Evolutionary conservation across 768 basidiomycete species (phyloP), one percentile per base, ranked within the genome.

Genomic region (Stropharia rugosoannulata): DNA sequence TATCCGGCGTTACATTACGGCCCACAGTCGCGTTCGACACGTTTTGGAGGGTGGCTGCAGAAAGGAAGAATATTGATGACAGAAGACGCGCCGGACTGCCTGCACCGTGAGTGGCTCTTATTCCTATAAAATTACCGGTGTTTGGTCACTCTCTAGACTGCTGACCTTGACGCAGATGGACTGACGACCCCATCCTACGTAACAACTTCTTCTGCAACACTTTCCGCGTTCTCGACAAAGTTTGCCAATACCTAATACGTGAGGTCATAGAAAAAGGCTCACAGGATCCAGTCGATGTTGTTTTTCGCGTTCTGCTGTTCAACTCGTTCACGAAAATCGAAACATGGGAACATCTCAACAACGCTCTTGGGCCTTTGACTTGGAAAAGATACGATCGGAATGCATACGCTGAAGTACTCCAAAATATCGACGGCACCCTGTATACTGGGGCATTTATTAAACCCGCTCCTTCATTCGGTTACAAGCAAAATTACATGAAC

Each of bases 401-500:
- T 12, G 64, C 71, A 15, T 93, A 91, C 58, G 70, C 76, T 53
- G 63, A 60, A 0, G 82, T 89, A 19, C 79, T 92, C 19, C 69
- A 68, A 19, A 56, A 63, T 15, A 57, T 58, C 16, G 75, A 78
- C 11, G 61, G 66, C 38, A 45, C 74, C n/a, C 74, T 91, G n/a
- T 91, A 90, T 66, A 85, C 85, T 2, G 75, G 76, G 15, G 80
- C 89, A 37, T 93, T 86, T 72, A 83, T 86, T 65, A 87, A 89
- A 57, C 87, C 89, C 0, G 82, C 83, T 3, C 85, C 87, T 3
- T 73, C 75, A 38, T 75, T 86, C 29, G 84, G 78, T 2, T 74
- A 68, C 56, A 49, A 61, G 25, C 72, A 73, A 3, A 73, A 75
- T 57, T 82, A 78, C 62, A 75, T 76, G 68, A 87, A 87, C 62